Conservation (phyloP, 2,329 filamentous ascomycete species). For the Fusarium mundagurra region DNA sequence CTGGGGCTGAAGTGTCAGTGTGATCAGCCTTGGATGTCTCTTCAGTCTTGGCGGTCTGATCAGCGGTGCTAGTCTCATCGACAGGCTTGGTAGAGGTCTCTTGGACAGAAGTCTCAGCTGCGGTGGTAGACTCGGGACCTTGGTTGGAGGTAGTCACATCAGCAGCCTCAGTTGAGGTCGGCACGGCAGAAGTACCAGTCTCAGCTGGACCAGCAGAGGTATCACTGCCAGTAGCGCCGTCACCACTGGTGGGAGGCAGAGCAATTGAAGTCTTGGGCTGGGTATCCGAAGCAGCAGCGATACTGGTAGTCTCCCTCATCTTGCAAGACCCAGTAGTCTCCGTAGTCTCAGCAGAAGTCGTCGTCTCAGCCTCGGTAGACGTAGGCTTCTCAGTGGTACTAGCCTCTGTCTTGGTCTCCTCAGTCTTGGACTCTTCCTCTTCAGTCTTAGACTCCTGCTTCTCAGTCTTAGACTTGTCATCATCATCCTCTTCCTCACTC, state of each 20-base stretch:
- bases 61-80: not conserved
- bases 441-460: not conserved
- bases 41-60: not conserved
- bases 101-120: not conserved
- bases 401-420: not conserved
- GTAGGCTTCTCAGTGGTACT: slow-evolving; percentile 6
- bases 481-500: slow-evolving; percentile 10
- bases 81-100: not conserved
- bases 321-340: not conserved
- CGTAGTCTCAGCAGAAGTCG: not conserved
- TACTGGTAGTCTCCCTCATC: not conserved
- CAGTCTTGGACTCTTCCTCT: not conserved
- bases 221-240: not conserved
- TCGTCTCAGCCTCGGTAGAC: not conserved
- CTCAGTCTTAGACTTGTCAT: not conserved
- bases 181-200: not conserved
- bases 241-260: not conserved
- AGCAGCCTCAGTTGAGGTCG: not conserved
- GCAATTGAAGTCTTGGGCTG: not conserved
- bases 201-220: not conserved
- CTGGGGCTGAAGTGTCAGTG: not conserved
- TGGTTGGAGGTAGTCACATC: not conserved
- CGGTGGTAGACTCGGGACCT: not conserved
- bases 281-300: not conserved
- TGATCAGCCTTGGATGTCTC: not conserved